These are phyloP conservation scores for Serendipita vermifera DNA, from an alignment of 768 basidiomycete species.

Conservation along the genomic window DNA sequence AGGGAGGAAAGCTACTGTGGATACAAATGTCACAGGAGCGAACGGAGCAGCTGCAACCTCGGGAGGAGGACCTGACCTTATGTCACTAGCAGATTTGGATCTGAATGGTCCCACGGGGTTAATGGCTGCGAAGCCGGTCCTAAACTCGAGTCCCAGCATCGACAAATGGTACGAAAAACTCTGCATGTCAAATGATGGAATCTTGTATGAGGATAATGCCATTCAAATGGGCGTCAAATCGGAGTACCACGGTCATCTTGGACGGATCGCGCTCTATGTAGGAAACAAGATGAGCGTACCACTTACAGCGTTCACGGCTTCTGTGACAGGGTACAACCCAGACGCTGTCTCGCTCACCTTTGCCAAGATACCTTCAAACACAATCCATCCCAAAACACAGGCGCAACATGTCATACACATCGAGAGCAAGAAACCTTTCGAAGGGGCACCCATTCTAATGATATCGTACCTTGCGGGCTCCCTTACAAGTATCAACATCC, in stretches of 20 bases:
- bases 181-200: slow-evolving; percentile 65
- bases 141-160: slow-evolving; percentile 40
- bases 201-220: slow-evolving; percentile 91
- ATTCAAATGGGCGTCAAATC: slow-evolving; percentile 95
- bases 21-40: slow-evolving; percentile 20
- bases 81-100: slow-evolving; percentile 16
- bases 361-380: slow-evolving; percentile 79
- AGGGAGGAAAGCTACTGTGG: slow-evolving; percentile 35
- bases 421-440: slow-evolving; percentile 86
- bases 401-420: slow-evolving; percentile 87
- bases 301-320: slow-evolving; percentile 83
- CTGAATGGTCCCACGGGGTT: slow-evolving; percentile 18
- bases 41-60: slow-evolving; percentile 26
- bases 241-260: slow-evolving; percentile 87
- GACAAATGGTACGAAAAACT: slow-evolving; percentile 86
- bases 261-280: slow-evolving; percentile 86
- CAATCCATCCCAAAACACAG: slow-evolving; percentile 70
- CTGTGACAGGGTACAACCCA: slow-evolving; percentile 56
- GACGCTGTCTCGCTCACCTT: slow-evolving; percentile 72
- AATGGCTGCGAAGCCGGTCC: slow-evolving; percentile 25
- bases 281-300: slow-evolving; percentile 88
- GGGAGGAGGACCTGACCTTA: background rate
- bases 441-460: slow-evolving; percentile 59
- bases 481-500: slow-evolving; percentile 71
- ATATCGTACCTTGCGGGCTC: slow-evolving; percentile 89